A percentile compares a stretch with the other conserved stretches of the same genome.
Conservation (phyloP, 331 rosid species). For the Acacia concinna region DNA sequence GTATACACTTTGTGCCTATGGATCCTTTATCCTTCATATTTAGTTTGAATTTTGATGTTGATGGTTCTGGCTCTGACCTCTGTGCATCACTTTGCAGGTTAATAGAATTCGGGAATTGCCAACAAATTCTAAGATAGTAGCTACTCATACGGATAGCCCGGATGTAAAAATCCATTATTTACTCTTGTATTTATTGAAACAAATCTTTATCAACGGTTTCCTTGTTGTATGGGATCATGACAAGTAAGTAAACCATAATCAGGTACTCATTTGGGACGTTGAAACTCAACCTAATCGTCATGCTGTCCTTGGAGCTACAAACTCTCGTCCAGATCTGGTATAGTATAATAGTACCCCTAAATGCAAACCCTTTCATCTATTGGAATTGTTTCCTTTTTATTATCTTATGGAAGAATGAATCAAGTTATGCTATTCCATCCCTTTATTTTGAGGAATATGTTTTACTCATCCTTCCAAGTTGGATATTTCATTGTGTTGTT, state of each 20-base stretch:
- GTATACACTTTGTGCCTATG: background rate
- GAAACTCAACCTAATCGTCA: slow-evolving; percentile 97
- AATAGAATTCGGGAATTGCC: slow-evolving; percentile 98
- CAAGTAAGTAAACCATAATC: slow-evolving; percentile 26
- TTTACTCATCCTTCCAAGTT: background rate
- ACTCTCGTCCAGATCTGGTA: slow-evolving; percentile 98
- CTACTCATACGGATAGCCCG: slow-evolving; percentile 97
- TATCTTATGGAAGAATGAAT: slow-evolving; percentile 12
- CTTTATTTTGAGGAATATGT: background rate
- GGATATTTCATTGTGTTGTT: background rate
- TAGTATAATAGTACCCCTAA: background rate
- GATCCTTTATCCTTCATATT: background rate
- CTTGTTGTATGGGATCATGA: slow-evolving; percentile 22
- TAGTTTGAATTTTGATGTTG: slow-evolving; percentile 8
- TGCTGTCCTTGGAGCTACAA: slow-evolving; percentile 93
- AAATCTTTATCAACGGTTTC: slow-evolving; percentile 12
- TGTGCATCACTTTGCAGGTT: slow-evolving; percentile 55
- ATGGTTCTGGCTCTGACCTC: slow-evolving; percentile 27
- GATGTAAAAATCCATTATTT: slow-evolving; percentile 61
- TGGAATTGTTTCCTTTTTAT: background rate
- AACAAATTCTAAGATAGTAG: slow-evolving; percentile 87
- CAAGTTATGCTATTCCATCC: background rate
- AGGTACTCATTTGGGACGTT: slow-evolving; percentile 98
- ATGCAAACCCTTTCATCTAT: background rate
- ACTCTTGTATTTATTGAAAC: background rate